phyloP scores from a whole-genome alignment of 306 rosid species.

The Malus fusca region DNA sequence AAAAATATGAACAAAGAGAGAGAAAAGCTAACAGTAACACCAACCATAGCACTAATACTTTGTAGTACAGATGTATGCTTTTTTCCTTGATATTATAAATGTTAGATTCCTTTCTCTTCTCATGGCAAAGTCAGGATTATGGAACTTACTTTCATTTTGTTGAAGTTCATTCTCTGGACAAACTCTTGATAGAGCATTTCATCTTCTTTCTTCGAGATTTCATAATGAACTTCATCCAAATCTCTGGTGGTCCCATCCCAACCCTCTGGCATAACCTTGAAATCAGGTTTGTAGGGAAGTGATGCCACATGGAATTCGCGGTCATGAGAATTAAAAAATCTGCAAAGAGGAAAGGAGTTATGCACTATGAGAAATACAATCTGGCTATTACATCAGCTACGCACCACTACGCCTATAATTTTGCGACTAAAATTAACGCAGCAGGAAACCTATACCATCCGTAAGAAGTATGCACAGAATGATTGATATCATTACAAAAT shows the following conservation, averaged over 20 bases:
- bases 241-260: constrained; percentile 95
- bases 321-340: constrained; percentile 80
- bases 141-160: constrained; percentile 80
- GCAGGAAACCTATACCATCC: not conserved
- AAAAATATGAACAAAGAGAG: not conserved
- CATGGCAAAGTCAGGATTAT: not conserved
- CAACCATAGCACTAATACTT: not conserved
- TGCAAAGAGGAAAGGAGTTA: constrained; percentile 25
- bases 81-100: not conserved
- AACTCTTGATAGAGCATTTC: constrained; percentile 84
- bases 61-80: not conserved
- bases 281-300: constrained; percentile 87
- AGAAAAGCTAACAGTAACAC: not conserved
- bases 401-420: not conserved
- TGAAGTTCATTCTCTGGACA: constrained; percentile 74
- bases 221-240: constrained; percentile 87
- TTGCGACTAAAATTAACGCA: not conserved
- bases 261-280: constrained; percentile 97
- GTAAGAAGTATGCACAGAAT: not conserved
- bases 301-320: constrained; percentile 95
- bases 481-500: not conserved
- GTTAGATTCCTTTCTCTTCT: not conserved
- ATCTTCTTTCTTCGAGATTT: constrained; percentile 81
- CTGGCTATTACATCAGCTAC: not conserved
- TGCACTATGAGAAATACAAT: not conserved